These are phyloP conservation scores for Tanacetum coccineum DNA, from an alignment of 129 eudicot genomes.

Conservation along the genomic window DNA sequence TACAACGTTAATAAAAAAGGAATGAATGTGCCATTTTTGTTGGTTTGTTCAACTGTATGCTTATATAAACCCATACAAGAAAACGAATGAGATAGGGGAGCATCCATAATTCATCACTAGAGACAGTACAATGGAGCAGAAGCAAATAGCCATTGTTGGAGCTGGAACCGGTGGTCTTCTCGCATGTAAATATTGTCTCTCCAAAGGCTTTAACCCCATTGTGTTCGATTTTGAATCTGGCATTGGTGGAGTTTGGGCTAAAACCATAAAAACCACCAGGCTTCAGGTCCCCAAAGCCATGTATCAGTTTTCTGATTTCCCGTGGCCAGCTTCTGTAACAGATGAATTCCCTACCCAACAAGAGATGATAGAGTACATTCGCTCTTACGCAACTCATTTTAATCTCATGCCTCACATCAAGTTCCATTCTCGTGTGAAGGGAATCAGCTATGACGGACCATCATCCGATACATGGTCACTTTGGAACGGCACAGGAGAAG, in stretches of 20 bases:
- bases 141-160: slow-evolving; percentile 48
- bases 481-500: too few species aligned
- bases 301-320: slow-evolving; percentile 5
- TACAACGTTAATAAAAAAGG: too few species aligned
- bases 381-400: too few species aligned
- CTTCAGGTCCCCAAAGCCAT: slow-evolving; percentile 40
- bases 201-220: slow-evolving; percentile 49
- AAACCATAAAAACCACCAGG: slow-evolving; percentile 37
- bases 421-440: too few species aligned
- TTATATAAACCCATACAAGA: too few species aligned
- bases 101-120: too few species aligned
- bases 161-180: slow-evolving; percentile 37
- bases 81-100: too few species aligned
- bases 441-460: slow-evolving; percentile 20
- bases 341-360: too few species aligned
- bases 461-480: slow-evolving; percentile 25
- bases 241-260: background rate
- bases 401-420: too few species aligned
- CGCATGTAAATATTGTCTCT: slow-evolving; percentile 33
- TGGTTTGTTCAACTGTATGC: too few species aligned
- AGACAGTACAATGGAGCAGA: slow-evolving; percentile 36
- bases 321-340: slow-evolving; percentile 58
- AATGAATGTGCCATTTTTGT: too few species aligned
- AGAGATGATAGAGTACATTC: slow-evolving; percentile 10
- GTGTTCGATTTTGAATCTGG: slow-evolving; percentile 55